These are phyloP conservation scores for Didymella lethalis DNA, from an alignment of 2,329 filamentous ascomycete genomes.

Conservation along the genomic window DNA sequence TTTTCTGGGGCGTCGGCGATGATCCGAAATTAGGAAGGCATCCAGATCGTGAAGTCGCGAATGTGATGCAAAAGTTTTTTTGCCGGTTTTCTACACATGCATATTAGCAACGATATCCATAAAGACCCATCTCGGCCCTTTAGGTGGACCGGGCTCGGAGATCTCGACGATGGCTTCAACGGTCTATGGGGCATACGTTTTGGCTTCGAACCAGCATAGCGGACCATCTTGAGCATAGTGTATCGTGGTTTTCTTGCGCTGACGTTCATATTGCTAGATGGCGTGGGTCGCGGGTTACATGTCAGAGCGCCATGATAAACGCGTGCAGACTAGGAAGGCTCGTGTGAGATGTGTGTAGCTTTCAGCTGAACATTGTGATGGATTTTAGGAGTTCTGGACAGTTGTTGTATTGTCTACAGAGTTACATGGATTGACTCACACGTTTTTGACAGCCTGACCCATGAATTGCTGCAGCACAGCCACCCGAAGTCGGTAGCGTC, in stretches of 20 bases:
- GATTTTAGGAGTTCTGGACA: too few species aligned
- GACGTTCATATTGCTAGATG: neutral
- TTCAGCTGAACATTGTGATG: neutral
- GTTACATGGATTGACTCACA: neutral
- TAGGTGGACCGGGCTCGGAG: neutral
- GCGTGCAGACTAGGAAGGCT: neutral
- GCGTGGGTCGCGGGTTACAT: neutral
- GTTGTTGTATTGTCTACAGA: neutral
- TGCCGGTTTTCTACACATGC: constrained; percentile 15
- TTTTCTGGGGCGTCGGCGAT: constrained; percentile 18
- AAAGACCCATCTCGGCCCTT: neutral
- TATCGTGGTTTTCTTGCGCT: neutral
- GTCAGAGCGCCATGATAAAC: neutral
- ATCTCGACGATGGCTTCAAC: neutral
- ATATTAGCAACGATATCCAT: constrained; percentile 12
- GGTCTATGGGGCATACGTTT: neutral
- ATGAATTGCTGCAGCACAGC: neutral
- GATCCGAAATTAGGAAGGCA: constrained; percentile 11
- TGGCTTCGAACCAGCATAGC: neutral
- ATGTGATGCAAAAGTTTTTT: constrained; percentile 14
- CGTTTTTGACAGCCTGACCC: neutral
- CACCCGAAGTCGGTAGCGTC: neutral
- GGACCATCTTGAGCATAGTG: neutral
- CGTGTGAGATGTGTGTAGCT: neutral
- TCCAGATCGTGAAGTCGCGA: constrained; percentile 16